Conservation (phyloP, 2,329 filamentous ascomycete species). For the Sordariomycetes sp. region DNA sequence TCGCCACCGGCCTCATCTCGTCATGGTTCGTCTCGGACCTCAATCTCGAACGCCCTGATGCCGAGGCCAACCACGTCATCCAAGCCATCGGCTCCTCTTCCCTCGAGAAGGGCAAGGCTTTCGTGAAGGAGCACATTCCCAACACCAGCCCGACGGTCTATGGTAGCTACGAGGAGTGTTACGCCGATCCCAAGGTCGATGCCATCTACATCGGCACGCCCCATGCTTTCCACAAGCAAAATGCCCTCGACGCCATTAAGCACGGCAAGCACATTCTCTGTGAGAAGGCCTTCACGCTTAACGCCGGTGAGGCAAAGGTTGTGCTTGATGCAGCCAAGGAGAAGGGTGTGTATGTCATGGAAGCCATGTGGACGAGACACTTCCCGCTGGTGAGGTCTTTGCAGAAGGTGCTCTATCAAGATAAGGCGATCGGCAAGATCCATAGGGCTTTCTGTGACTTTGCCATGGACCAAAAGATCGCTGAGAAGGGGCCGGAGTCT, state of each 20-base stretch:
- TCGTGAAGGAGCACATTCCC: constrained; percentile 21
- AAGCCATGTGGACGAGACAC: constrained; percentile 36
- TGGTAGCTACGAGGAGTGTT: constrained; percentile 28
- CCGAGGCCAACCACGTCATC: constrained; percentile 27
- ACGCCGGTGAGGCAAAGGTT: constrained; percentile 25
- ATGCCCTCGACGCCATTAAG: constrained; percentile 30
- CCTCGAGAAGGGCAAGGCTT: constrained; percentile 23
- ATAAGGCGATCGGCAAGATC: constrained; percentile 28
- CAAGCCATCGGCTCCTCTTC: constrained; percentile 31
- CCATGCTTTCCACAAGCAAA: constrained; percentile 31
- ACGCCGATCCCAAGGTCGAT: constrained; percentile 29
- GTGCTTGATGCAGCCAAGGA: constrained; percentile 27
- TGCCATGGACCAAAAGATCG: constrained; percentile 23
- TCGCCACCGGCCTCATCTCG: constrained; percentile 22
- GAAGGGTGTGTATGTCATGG: constrained; percentile 32
- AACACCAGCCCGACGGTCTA: constrained; percentile 21
- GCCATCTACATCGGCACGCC: constrained; percentile 36
- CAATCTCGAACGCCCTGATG: constrained; percentile 20
- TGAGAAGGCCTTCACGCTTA: constrained; percentile 35
- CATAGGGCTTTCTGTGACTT: constrained; percentile 30
- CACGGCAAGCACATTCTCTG: constrained; percentile 34
- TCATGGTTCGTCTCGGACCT: constrained; percentile 30
- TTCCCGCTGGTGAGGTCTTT: constrained; percentile 26
- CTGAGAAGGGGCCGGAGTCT: constrained; percentile 16
- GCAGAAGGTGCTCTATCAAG: constrained; percentile 23